Percentiles rank a stretch among this genome's conserved stretches.
These are phyloP conservation scores for Lactarius sanguifluus DNA, from an alignment of 768 basidiomycete species.

Conservation along the genomic window DNA sequence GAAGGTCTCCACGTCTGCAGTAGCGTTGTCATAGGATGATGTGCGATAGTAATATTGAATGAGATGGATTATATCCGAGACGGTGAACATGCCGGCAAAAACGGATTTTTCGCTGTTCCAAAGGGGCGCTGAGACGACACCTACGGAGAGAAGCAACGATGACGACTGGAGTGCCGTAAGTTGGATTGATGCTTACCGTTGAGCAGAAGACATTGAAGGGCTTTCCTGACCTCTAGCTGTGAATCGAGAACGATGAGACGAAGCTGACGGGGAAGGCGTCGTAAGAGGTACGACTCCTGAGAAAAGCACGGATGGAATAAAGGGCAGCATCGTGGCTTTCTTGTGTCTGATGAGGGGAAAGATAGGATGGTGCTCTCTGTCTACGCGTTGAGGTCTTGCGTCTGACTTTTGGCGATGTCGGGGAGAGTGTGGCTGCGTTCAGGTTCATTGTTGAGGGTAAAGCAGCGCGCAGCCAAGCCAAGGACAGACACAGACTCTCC, in stretches of 20 bases:
- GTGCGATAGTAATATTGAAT: conserved; percentile 98
- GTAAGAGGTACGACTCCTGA: conserved; percentile 85
- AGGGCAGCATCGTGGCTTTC: conserved; percentile 74
- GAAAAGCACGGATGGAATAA: conserved; percentile 70
- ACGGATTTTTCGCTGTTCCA: conserved; percentile 94
- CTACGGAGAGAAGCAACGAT: conserved; percentile 42
- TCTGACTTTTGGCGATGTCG: conserved; percentile 53
- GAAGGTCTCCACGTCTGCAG: conserved; percentile 90
- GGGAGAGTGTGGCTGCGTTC: conserved; percentile 52
- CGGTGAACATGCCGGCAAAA: conserved; percentile 98
- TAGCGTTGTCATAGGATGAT: conserved; percentile 76
- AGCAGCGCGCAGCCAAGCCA: not conserved
- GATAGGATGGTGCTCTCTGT: conserved; percentile 56
- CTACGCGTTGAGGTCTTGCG: conserved; percentile 57
- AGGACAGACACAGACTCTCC: not conserved
- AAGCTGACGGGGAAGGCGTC: conserved; percentile 97
- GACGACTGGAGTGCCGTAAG: conserved; percentile 14
- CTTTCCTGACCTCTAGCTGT: conserved; percentile 93
- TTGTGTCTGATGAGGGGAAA: conserved; percentile 49
- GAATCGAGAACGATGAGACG: conserved; percentile 96
- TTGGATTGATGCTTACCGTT: conserved; percentile 53
- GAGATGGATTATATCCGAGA: conserved; percentile 98
- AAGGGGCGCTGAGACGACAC: conserved; percentile 95
- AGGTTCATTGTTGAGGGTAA: conserved; percentile 36
- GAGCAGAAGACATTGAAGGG: conserved; percentile 78